These are phyloP conservation scores for Bryum argenteum DNA, from an alignment of 225 moss, liverwort and hornwort species.

Conservation along the genomic window DNA sequence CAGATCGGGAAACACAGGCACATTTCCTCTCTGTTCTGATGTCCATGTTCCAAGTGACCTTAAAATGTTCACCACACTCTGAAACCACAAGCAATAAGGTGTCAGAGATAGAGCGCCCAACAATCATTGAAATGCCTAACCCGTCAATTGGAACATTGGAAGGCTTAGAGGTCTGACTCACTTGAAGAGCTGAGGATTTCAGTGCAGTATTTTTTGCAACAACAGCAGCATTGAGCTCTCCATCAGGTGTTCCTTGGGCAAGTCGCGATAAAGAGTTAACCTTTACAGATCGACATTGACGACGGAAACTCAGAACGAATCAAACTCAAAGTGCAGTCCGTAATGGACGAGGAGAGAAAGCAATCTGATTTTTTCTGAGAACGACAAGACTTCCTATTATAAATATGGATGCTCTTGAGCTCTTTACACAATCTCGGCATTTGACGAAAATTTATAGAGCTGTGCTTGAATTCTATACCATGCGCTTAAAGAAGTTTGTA, in stretches of 20 bases:
- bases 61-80: constrained; percentile 90
- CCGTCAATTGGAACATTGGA: neutral
- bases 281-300: constrained; percentile 47
- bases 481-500: constrained; percentile 93
- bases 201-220: constrained; percentile 61
- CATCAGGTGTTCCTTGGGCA: constrained; percentile 75
- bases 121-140: neutral
- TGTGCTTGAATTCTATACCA: constrained; percentile 50
- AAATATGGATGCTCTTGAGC: too few relatives aligned
- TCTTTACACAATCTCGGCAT: too few relatives aligned
- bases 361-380: too few relatives aligned
- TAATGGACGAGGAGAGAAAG: constrained; percentile 14
- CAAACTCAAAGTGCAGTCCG: neutral
- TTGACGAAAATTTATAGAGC: too few relatives aligned
- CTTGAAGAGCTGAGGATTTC: constrained; percentile 85
- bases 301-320: constrained; percentile 11
- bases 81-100: constrained; percentile 23
- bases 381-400: too few relatives aligned
- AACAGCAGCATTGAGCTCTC: constrained; percentile 64
- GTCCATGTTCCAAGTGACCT: constrained; percentile 86
- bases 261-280: constrained; percentile 92
- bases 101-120: constrained; percentile 2
- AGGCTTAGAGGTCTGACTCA: constrained; percentile 31
- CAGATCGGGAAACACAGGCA: constrained; percentile 50
- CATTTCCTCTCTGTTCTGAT: constrained; percentile 69